Base-by-base conservation (phyloP, 805 yeast species). In the Nadsonia fulvescens region DNA sequence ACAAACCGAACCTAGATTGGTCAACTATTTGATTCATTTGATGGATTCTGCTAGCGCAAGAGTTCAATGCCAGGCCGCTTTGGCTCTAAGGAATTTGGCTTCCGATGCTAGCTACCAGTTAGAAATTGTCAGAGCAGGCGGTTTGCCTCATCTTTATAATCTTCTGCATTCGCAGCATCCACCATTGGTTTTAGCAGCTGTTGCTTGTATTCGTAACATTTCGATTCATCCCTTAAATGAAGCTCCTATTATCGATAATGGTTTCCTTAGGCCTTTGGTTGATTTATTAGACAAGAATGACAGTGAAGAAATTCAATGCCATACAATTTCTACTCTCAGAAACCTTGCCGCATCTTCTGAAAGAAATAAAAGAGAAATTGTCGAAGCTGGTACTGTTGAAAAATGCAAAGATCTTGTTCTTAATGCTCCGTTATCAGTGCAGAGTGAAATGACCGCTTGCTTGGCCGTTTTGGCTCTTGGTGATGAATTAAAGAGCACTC, bases 31-130 rank as follows among this genome's bases (percentile, higher is more conserved):
- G 36, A 94, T 89, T 14, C 67, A 67, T 36, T 62, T 89, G 37
- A 86, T 89, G 96, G 91, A 79, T 46, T 77, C 92, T 3, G 74
- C 82, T 8, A 70, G 89, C 23, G 86, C 95, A 18, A 66, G 96
- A 40, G 95, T 89, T 18, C 95, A 89, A 53, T 89, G 99, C 53
- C 98, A 89, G 56, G 96, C 98, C 1, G 91, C 98, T 4, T 61
- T 89, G 35, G 98, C 96, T 2, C 61, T 89, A 39, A 68, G 99
- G 54, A 89, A 89, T 47, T 65, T 89, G 43, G 99, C 98, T 1
- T 76, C 93, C 4, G 99, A 89, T 53, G 81, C 89, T 10, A 75
- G 82, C 37, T 89, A 89, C 54, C 99, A 89, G 55, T 66, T 86
- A 35, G 96, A 86, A 47, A 83, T 86, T 37, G 96, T 86, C 10